Evolutionary conservation across 1,139 yeast species (phyloP).

Genomic region (Sugiyamaella pinicola): DNA sequence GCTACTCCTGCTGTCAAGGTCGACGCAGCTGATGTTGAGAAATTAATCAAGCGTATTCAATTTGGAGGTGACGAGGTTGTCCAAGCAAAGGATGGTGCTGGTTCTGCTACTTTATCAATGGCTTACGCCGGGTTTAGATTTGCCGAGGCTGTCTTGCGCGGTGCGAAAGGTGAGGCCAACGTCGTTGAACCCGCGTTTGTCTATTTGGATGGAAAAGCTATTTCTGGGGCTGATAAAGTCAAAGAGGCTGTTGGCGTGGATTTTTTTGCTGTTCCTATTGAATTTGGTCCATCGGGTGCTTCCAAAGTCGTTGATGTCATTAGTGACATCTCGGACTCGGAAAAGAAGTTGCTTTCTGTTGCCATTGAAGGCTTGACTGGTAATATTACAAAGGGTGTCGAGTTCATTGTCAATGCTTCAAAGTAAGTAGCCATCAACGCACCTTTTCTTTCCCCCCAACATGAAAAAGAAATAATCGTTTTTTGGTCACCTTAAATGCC

Average conservation of each 20-base stretch:
- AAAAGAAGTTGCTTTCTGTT: constrained; percentile 63
- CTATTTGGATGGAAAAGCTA: constrained; percentile 45
- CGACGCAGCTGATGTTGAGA: constrained; percentile 57
- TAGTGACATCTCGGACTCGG: constrained; percentile 38
- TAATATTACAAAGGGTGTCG: constrained; percentile 69
- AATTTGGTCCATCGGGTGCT: constrained; percentile 83
- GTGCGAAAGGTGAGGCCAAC: constrained; percentile 58
- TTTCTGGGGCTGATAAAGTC: constrained; percentile 44
- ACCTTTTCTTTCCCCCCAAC: no score
- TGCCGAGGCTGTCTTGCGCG: constrained; percentile 81
- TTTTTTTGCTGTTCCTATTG: constrained; percentile 87
- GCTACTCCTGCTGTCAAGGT: constrained; percentile 53
- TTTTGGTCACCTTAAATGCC: not conserved
- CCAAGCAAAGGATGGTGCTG: constrained; percentile 98
- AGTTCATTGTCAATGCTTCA: constrained; percentile 43
- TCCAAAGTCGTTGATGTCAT: constrained; percentile 57
- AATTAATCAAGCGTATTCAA: constrained; percentile 89
- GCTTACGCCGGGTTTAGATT: constrained; percentile 97
- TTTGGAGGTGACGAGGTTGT: constrained; percentile 99
- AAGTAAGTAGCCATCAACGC: constrained; percentile 25
- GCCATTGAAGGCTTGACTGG: constrained; percentile 81
- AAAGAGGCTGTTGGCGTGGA: constrained; percentile 59
- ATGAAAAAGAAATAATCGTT: not conserved
- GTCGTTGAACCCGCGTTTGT: constrained; percentile 72
- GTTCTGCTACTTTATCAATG: constrained; percentile 98